phyloP scores from a whole-genome alignment of 495 filamentous ascomycete species.

The Choiromyces venosus region DNA sequence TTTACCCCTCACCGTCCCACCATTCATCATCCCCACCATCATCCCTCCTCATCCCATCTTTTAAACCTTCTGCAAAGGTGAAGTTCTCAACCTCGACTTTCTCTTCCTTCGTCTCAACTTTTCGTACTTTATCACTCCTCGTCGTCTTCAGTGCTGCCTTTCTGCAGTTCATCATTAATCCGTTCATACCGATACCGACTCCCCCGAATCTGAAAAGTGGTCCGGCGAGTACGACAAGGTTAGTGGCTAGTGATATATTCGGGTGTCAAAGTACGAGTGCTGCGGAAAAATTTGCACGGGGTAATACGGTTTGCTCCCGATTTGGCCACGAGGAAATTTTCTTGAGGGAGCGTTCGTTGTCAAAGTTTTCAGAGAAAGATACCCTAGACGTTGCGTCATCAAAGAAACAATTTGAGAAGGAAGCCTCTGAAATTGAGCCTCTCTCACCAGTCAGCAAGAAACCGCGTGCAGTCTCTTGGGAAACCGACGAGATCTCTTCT shows the following conservation, averaged over 20 bases:
- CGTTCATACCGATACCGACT: conserved; percentile 18
- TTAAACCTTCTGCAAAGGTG: conserved; percentile 14
- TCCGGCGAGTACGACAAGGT: conserved; percentile 15
- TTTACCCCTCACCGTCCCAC: conserved; percentile 35
- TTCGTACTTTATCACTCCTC: conserved; percentile 23
- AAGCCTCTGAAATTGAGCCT: conserved; percentile 1
- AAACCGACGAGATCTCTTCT: conserved; percentile 1
- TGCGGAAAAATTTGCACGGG: conserved; percentile 11
- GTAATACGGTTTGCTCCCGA: conserved; percentile 3
- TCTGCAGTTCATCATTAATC: conserved; percentile 31
- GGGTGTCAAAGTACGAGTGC: conserved; percentile 22
- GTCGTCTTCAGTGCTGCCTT: conserved; percentile 18
- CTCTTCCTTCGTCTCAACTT: conserved; percentile 18
- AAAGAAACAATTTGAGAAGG: conserved; percentile 1
- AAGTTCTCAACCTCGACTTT: not conserved
- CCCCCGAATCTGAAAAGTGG: conserved; percentile 13
- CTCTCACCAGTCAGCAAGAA: not conserved
- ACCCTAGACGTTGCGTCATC: not conserved
- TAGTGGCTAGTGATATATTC: conserved; percentile 26
- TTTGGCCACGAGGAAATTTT: not conserved
- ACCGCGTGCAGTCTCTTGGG: conserved; percentile 2
- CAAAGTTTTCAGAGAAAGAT: not conserved
- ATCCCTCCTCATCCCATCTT: conserved; percentile 18
- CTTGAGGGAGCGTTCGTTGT: not conserved
- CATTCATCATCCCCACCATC: conserved; percentile 26